phyloP scores from a whole-genome alignment of 345 rosid genomes.

The Noccaea bulbosa region DNA sequence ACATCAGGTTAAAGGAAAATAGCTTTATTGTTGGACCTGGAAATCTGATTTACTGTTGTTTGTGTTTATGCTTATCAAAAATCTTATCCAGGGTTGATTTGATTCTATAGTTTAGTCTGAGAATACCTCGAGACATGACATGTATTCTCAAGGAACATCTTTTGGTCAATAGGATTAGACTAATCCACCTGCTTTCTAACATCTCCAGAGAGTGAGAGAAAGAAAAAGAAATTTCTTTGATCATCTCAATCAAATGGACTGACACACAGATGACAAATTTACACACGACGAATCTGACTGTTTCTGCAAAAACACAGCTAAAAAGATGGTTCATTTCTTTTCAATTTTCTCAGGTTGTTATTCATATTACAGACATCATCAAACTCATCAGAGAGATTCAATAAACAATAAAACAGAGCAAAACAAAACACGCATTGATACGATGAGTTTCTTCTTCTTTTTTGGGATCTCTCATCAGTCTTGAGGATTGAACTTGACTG shows the following conservation, averaged over 20 bases:
- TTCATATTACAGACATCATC: conserved; percentile 40
- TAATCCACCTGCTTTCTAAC: no score
- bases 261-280: no score
- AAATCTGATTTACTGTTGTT: neutral
- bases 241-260: no score
- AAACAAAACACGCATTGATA: conserved; percentile 27
- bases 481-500: conserved; percentile 79
- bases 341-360: conserved; percentile 1
- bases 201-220: no score
- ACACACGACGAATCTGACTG: neutral
- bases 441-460: conserved; percentile 21
- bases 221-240: no score
- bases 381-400: conserved; percentile 19
- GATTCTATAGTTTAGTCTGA: neutral
- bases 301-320: conserved; percentile 19
- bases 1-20: neutral
- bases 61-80: conserved; percentile 4
- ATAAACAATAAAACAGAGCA: conserved; percentile 26
- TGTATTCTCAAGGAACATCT: neutral
- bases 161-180: no score
- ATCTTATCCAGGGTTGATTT: conserved; percentile 11
- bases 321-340: conserved; percentile 6
- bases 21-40: conserved; percentile 1
- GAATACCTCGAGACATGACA: neutral
- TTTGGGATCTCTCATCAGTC: conserved; percentile 24